Base-by-base conservation (phyloP, 2,329 filamentous ascomycete genomes). In the Hypoxylon sp. region DNA sequence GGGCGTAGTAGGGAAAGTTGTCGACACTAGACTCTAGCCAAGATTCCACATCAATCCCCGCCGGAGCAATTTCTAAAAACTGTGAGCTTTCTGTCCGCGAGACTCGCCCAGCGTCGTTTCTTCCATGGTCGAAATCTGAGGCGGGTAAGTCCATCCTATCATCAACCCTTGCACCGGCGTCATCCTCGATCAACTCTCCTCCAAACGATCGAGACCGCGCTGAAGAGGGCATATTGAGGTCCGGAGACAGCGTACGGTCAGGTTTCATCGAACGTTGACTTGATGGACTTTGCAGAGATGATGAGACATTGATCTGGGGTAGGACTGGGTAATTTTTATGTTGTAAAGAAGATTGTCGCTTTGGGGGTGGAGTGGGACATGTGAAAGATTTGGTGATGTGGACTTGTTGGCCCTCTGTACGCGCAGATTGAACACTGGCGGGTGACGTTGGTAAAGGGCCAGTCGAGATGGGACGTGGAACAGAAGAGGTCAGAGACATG, bases 21-120 rank as follows among this genome's bases (percentile, higher is more conserved):
- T 75, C 74, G 62, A 73, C 63, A 53, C 55, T 75, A 28, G 67
- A 74, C 60, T 69, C 69, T 19, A 72, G 65, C 73, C 69, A 76
- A 32, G 66, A 68, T 63, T 76, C 74, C n/a, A 76, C 67, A 41
- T 73, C 67, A 43, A 72, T 53, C n/a, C 68, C 46, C 28, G 61
- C 66, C 3, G 72, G 62, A 3, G 68, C 66, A 19, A 68, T 72
- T 56, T 66, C 60, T 13, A 58, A 68, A 52, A 46, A 65, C 19
- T 64, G 59, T 3, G 38, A 10, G 21, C 30, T 48, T 30, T 57
- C 63, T 36, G 50, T 13, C 1, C 60, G 55, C 21, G 53, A 59
- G 10, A 46, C 21, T 32, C 41, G 53, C 23, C 36, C 60, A 5
- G 23, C 23, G 14, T 60, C 52, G 14, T 62, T 43, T 30, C n/a